Evolutionary conservation across 495 filamentous ascomycete genomes (phyloP).

Genomic region (Penicillium maclennaniae): DNA sequence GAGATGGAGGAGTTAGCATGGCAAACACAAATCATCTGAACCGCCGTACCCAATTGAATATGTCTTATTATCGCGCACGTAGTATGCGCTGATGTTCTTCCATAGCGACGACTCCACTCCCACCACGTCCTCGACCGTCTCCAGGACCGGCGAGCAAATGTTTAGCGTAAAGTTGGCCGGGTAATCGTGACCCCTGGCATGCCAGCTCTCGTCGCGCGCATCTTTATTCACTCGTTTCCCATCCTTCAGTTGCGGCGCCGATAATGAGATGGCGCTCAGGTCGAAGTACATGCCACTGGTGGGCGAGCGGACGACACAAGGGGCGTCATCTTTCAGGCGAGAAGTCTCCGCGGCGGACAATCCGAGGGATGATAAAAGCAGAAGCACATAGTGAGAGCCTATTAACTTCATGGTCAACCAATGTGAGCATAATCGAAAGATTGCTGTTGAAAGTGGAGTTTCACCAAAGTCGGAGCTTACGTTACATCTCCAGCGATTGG

Average conservation of each 20-base stretch:
- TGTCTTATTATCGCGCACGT: conserved; percentile 63
- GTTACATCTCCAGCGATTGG: conserved; percentile 12
- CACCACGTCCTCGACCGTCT: conserved; percentile 65
- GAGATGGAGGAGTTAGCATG: conserved; percentile 7
- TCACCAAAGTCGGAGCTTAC: conserved; percentile 14
- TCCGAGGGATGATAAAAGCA: conserved; percentile 16
- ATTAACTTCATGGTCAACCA: conserved; percentile 19
- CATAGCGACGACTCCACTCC: conserved; percentile 61
- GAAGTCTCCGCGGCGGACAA: conserved; percentile 25
- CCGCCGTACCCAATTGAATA: conserved; percentile 78
- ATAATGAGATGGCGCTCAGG: conserved; percentile 67
- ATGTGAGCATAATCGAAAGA: neutral
- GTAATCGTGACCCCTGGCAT: conserved; percentile 80
- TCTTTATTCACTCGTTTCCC: conserved; percentile 57
- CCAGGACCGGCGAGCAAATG: conserved; percentile 83
- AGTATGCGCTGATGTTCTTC: conserved; percentile 90
- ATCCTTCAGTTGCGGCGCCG: conserved; percentile 47
- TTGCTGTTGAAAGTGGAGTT: conserved; percentile 7
- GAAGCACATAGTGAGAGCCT: conserved; percentile 19
- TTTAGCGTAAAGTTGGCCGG: conserved; percentile 91
- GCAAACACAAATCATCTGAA: neutral
- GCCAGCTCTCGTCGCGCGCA: conserved; percentile 69
- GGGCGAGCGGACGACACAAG: conserved; percentile 77
- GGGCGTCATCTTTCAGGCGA: conserved; percentile 29
- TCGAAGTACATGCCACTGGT: conserved; percentile 83